These are phyloP conservation scores for Mycena rebaudengoi DNA, from an alignment of 768 basidiomycete genomes.

Conservation along the genomic window DNA sequence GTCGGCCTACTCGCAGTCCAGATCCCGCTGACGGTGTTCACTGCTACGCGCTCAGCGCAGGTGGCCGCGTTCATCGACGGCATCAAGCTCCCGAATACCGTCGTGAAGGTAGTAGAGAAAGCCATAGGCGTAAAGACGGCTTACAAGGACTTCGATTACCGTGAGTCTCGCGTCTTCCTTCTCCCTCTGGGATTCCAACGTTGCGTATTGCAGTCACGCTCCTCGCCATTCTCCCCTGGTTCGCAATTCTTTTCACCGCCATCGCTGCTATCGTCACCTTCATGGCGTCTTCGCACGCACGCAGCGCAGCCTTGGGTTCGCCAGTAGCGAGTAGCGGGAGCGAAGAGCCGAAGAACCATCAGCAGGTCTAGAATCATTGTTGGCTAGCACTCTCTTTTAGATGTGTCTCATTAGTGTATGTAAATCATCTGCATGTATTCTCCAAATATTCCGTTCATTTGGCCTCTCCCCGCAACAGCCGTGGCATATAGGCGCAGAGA, in stretches of 20 bases:
- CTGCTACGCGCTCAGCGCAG: constrained; percentile 53
- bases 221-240: constrained; percentile 63
- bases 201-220: constrained; percentile 50
- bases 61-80: constrained; percentile 52
- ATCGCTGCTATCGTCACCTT: constrained; percentile 46
- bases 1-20: constrained; percentile 59
- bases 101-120: constrained; percentile 46
- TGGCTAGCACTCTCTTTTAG: no score
- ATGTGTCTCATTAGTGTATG: no score
- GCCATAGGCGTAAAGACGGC: constrained; percentile 49
- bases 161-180: constrained; percentile 45
- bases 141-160: constrained; percentile 55
- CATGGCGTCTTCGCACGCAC: constrained; percentile 32
- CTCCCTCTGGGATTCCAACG: background rate
- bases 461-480: no score
- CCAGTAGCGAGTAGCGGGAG: background rate
- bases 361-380: no score
- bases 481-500: no score
- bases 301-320: background rate
- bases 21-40: constrained; percentile 56
- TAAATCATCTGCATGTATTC: no score
- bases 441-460: no score
- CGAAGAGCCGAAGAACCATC: no score
- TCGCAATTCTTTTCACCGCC: constrained; percentile 51
- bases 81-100: constrained; percentile 41